A percentile compares a stretch with the other conserved stretches of the same genome.
Conservation (phyloP, 345 rosid genomes). For the Melaleuca quinquenervia region DNA sequence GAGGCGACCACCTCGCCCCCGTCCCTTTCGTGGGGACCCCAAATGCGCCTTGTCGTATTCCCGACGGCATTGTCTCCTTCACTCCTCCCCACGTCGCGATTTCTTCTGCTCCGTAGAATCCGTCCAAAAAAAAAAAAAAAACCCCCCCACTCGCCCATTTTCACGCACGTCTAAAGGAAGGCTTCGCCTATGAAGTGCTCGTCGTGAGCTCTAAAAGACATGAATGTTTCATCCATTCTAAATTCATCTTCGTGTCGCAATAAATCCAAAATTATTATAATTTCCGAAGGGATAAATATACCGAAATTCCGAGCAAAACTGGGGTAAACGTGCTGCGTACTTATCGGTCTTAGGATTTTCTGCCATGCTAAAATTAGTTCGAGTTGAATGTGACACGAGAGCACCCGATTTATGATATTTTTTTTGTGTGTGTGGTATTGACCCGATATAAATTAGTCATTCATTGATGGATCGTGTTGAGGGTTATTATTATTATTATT, state of each 20-base stretch:
- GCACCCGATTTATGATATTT: not conserved
- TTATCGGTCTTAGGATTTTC: not conserved
- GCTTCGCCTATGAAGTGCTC: no score
- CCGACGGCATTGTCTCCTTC: not conserved
- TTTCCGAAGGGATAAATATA: not conserved
- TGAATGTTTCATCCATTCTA: no score
- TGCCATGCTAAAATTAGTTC: no score
- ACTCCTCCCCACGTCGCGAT: no score
- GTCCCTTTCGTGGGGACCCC: not conserved
- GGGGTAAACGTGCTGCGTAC: not conserved
- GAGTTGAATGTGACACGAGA: not conserved
- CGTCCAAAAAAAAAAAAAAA: no score
- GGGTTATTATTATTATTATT: no score
- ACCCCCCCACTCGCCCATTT: no score
- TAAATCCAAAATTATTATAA: no score
- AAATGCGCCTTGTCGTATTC: not conserved
- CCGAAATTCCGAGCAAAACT: not conserved
- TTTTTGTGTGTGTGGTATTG: not conserved
- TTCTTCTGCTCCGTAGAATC: no score
- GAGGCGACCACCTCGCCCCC: not conserved
- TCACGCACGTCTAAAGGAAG: no score
- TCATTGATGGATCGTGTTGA: not conserved
- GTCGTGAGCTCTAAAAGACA: no score
- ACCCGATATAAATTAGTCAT: not conserved
- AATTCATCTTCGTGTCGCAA: no score